phyloP scores from a whole-genome alignment of 192 early-diverging fungal species.

The Gorgonomyces haynaldii region DNA sequence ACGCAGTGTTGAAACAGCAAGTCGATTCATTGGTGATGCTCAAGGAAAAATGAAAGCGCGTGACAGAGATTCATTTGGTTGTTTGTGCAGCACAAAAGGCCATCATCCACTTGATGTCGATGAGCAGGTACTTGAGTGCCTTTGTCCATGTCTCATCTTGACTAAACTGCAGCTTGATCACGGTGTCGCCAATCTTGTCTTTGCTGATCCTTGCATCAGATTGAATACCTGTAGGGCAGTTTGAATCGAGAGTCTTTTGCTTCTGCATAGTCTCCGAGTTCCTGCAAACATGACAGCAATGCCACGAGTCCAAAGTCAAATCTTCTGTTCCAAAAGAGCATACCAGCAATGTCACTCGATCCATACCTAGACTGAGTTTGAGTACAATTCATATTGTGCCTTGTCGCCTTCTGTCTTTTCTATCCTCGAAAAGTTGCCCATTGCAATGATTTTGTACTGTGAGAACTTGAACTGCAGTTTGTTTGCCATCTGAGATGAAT shows the following conservation, averaged over 20 bases:
- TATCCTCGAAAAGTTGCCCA: conserved; percentile 85
- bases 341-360: conserved; percentile 68
- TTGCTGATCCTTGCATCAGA: conserved; percentile 55
- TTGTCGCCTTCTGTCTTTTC: conserved; percentile 71
- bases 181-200: conserved; percentile 75
- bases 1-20: too few species aligned
- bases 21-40: too few species aligned
- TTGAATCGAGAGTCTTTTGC: conserved; percentile 59
- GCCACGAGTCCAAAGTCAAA: conserved; percentile 85
- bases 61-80: too few species aligned
- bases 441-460: conserved; percentile 62
- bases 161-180: conserved; percentile 75
- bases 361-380: conserved; percentile 48
- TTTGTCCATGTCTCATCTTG: conserved; percentile 88
- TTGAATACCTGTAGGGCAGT: conserved; percentile 62
- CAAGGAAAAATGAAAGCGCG: too few species aligned
- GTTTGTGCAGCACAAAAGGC: too few species aligned
- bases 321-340: conserved; percentile 69
- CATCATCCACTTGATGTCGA: conserved; percentile 82
- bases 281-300: conserved; percentile 79
- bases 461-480: conserved; percentile 74
- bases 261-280: conserved; percentile 73
- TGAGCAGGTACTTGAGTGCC: conserved; percentile 78
- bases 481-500: conserved; percentile 72
- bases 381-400: conserved; percentile 67